Percentiles rank a stretch among this genome's conserved stretches.
Conservation (phyloP, 2,329 filamentous ascomycete species). For the Colletotrichum chrysophilum region DNA sequence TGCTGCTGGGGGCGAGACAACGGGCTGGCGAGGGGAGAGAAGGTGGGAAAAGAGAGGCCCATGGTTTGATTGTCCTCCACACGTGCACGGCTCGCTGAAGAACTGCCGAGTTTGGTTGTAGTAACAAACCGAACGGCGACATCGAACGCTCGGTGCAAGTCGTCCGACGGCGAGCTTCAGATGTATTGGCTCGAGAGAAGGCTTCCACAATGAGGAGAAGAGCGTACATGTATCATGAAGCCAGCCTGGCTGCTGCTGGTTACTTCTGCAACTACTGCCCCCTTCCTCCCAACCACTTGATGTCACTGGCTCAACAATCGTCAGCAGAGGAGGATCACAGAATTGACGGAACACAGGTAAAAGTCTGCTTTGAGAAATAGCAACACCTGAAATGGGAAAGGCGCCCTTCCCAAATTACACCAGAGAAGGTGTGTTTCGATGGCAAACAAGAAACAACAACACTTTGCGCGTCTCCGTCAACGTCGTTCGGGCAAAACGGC, state of each 20-base stretch:
- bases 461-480: not conserved
- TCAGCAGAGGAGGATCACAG: not conserved
- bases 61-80: not conserved
- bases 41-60: not conserved
- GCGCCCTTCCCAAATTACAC: not conserved
- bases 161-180: not conserved
- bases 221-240: conserved; percentile 16
- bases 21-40: not conserved
- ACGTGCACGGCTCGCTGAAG: not conserved
- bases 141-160: not conserved
- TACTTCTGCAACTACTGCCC: not conserved
- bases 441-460: not conserved
- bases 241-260: not conserved
- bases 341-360: not conserved
- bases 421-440: not conserved
- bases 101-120: not conserved
- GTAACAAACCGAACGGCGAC: not conserved
- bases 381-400: conserved; percentile 1
- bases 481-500: not conserved
- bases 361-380: conserved; percentile 9
- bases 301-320: not conserved
- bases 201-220: not conserved
- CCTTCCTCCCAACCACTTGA: not conserved
- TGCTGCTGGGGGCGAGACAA: not conserved
- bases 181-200: not conserved